Evolutionary conservation across 139 green algal genomes (phyloP).

Genomic region (Tetradesmus lagerheimii): DNA sequence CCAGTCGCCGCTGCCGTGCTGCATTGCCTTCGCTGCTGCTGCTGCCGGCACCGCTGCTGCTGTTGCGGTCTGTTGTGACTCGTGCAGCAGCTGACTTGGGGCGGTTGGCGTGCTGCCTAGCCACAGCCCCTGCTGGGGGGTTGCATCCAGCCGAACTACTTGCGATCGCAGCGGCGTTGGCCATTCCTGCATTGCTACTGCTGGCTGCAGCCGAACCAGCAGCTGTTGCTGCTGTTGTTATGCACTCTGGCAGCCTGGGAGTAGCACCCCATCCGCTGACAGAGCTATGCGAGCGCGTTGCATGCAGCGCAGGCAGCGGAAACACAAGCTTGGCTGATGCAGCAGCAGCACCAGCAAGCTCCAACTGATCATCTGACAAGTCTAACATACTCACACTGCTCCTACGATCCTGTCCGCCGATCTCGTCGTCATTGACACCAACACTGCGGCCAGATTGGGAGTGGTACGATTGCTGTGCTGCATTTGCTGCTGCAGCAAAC

Average conservation of each 20-base stretch:
- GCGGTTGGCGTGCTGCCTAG: not conserved
- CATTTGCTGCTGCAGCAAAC: not conserved
- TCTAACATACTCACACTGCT: not conserved
- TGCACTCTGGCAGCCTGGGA: constrained; percentile 3
- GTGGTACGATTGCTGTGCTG: not conserved
- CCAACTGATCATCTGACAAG: not conserved
- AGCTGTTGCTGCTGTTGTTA: not conserved
- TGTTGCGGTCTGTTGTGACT: not conserved
- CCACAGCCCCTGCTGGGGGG: not conserved
- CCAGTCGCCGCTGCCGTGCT: not conserved
- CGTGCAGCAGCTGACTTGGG: constrained; percentile 1
- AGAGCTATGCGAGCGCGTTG: not conserved
- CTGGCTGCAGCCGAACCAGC: not conserved
- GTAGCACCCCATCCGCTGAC: not conserved
- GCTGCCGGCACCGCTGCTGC: not conserved
- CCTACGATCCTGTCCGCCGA: not conserved
- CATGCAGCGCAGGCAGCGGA: not conserved
- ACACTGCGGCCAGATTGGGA: not conserved
- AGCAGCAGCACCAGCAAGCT: not conserved
- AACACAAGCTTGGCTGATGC: constrained; percentile 18
- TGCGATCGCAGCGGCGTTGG: not conserved
- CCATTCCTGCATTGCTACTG: not conserved
- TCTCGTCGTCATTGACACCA: too few relatives aligned
- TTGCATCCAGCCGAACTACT: too few relatives aligned
- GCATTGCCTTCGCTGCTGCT: not conserved